phyloP scores from a whole-genome alignment of 164 flowering plant species.

The Vitis labrusca region DNA sequence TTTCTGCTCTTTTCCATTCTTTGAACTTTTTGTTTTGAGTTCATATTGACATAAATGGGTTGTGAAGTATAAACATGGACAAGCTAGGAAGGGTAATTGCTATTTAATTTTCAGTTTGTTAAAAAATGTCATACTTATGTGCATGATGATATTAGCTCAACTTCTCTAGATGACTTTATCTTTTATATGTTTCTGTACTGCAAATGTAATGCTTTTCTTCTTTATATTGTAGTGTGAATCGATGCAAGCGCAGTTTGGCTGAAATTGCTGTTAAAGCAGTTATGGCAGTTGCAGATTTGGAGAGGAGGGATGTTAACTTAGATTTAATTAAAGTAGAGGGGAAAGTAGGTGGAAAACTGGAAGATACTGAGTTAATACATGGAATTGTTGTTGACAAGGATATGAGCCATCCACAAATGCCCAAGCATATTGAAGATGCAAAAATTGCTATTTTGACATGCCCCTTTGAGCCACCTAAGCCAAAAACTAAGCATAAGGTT shows the following conservation, averaged over 20 bases:
- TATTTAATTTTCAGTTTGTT: too few species aligned
- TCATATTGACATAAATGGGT: too few species aligned
- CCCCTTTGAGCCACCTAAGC: constrained; percentile 99
- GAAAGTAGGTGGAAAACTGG: constrained; percentile 95
- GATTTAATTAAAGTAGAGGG: constrained; percentile 97
- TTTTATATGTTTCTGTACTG: not conserved
- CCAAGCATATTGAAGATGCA: constrained; percentile 91
- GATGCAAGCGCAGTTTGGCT: constrained; percentile 90
- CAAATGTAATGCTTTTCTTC: not conserved
- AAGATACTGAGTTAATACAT: constrained; percentile 88
- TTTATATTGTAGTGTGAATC: constrained; percentile 72
- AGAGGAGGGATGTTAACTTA: constrained; percentile 92
- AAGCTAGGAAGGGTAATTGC: too few species aligned
- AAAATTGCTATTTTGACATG: constrained; percentile 93
- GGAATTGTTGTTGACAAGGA: constrained; percentile 97
- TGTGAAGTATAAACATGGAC: too few species aligned
- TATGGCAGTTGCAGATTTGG: constrained; percentile 94
- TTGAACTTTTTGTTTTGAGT: too few species aligned
- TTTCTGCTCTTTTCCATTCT: too few species aligned
- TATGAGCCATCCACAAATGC: constrained; percentile 99
- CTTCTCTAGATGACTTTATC: not conserved
- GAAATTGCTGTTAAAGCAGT: constrained; percentile 99
- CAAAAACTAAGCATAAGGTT: constrained; percentile 99
- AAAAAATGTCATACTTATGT: too few species aligned
- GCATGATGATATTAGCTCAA: not conserved